A percentile compares a stretch with the other conserved stretches of the same genome.
Conservation (phyloP, 192 early-diverging fungal genomes). For the Umbelopsis sp. region DNA sequence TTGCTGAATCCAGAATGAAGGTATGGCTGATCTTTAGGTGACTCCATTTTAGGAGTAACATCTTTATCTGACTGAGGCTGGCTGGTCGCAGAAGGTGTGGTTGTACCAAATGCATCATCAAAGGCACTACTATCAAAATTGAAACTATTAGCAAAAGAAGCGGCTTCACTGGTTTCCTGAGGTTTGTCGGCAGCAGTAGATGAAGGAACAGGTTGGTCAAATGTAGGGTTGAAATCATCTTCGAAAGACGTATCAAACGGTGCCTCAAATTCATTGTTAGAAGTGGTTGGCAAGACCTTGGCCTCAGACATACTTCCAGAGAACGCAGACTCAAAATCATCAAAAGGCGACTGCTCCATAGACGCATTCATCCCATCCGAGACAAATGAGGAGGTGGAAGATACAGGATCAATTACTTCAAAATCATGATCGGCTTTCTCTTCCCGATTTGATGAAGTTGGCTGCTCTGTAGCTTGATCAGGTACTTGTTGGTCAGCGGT, state of each 20-base stretch:
- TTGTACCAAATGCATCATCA: neutral
- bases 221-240: slow-evolving; percentile 7
- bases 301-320: slow-evolving; percentile 32
- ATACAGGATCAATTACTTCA: slow-evolving; percentile 22
- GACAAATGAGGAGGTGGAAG: slow-evolving; percentile 22
- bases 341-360: slow-evolving; percentile 19
- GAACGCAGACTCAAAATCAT: slow-evolving; percentile 41
- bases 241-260: slow-evolving; percentile 8
- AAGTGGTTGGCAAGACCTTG: slow-evolving; percentile 14
- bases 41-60: neutral
- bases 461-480: neutral
- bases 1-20: slow-evolving; percentile 4
- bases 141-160: neutral
- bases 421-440: slow-evolving; percentile 23
- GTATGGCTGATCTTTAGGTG: neutral
- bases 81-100: neutral
- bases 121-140: slow-evolving; percentile 8
- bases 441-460: neutral
- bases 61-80: neutral
- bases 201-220: neutral
- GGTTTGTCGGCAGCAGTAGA: neutral
- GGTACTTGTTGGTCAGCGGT: neutral
- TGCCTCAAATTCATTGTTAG: neutral
- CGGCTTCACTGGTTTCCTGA: neutral
- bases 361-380: slow-evolving; percentile 11